Base-by-base conservation (phyloP, 2,329 filamentous ascomycete species). In the Pseudocercospora cruenta region DNA sequence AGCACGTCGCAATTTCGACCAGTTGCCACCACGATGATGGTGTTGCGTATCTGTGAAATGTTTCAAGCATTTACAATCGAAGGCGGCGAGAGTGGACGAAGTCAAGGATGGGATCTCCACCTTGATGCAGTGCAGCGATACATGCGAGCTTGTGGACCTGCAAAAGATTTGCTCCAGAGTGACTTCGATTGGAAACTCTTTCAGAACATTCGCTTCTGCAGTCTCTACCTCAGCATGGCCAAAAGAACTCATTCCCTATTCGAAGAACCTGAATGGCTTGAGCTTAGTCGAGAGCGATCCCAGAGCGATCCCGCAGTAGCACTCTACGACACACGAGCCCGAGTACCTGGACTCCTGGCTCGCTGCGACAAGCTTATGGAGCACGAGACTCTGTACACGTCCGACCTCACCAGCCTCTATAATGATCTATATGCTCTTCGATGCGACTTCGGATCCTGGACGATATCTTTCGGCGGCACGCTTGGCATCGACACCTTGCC, bases 131-230 rank as follows among this genome's bases (percentile, higher is more conserved):
- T 62, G 47, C 21, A 62, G 47, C 60, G 47, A 19, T 62, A 62
- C 19, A 53, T 53, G 22, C 26, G 49, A 22, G 60, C 43, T 22
- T 62, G 24, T 47, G 60, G 60, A 5, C 60, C 60, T 28, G 47
- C 45, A 14, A 24, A 62, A 33, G 60, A 62, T 36, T 22, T 62
- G 16, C 21, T 54, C 9, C 24, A 62, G 22, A 62, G 21, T 16
- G 60, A 62, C 4, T 62, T 53, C 26, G 60, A 62, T 24, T 62
- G 60, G 59, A 24, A 53, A 9, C 60, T 62, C 14, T 62, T 62
- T 22, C 60, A 62, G 45, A 54, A 33, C 33, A 36, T 62, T 19
- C 43, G 47, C 10, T 51, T 49, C 47, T 62, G 45, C 47, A 31
- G 39, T 16, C 31, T 62, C 5, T 62, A 62, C n/a, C 21, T 39